Evolutionary conservation across 2,329 filamentous ascomycete species (phyloP), one percentile per base, ranked within the genome.

Genomic region (Cordyceps cicadae): DNA sequence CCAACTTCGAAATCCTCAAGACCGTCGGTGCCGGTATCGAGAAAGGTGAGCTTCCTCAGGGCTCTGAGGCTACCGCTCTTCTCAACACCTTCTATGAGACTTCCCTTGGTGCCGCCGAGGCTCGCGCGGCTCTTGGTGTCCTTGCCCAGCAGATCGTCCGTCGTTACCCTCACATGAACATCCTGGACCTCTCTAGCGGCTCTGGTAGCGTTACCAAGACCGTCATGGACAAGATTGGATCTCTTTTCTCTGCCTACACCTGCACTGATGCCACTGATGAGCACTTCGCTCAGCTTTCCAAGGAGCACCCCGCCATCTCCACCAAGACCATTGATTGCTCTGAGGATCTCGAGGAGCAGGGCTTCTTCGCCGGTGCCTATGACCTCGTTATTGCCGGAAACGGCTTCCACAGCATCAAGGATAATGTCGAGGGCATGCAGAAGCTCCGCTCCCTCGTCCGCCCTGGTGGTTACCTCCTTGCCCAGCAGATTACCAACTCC

Each of bases 161-260:
- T 19, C 56, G 62, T 39, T 61, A 62, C 50, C 62, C 62, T 12
- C 53, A 62, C 48, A 60, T 64, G 52, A 58, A 61, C 41, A 62
- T 64, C 14, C 46, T 62, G 5, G 62, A 62, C 6, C 43, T 62
- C 32, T 61, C 60, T 19, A 52, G 50, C 41, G 62, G 62, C 17
- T 49, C 60, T 48, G 62, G 55, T n/a, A 49, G 60, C n/a, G 46
- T 54, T 11, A 60, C 60, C 43, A 60, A 54, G 39, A 46, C 50
- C 9, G 51, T 62, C 41, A 49, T 63, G 48, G 39, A 51, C 37
- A 57, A 57, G 37, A 57, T 62, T 37, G 60, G 55, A 8, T 37
- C 45, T 15, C 51, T 54, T 6, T 60, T 52, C 52, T 45, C 55
- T 17, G 61, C 62, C n/a, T 63, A 63, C 49, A 63, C 62, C 12